Percentiles rank a stretch among this genome's conserved stretches.
Evolutionary conservation across 2,329 filamentous ascomycete species (phyloP).

Genomic region (Tolypocladium ophioglossoides): DNA sequence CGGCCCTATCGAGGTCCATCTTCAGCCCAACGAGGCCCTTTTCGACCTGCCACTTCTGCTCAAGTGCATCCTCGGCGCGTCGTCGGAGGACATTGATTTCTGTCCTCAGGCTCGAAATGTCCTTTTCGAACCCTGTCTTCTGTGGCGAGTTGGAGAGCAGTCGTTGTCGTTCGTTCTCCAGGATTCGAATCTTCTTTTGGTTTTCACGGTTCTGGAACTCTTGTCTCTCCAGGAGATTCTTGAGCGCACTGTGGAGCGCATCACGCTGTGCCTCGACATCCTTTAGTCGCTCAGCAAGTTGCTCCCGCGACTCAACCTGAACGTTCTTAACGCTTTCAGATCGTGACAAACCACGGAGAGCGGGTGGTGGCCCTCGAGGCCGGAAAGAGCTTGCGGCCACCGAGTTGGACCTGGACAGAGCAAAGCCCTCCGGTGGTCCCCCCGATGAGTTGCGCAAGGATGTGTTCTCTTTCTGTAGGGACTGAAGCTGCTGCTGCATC

Average conservation of each 20-base stretch:
- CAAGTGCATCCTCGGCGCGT: constrained; percentile 84
- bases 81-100: constrained; percentile 79
- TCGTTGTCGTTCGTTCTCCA: constrained; percentile 70
- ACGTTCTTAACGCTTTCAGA: constrained; percentile 46
- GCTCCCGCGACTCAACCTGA: constrained; percentile 51
- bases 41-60: constrained; percentile 94
- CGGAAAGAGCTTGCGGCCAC: constrained; percentile 44
- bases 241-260: constrained; percentile 78
- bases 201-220: constrained; percentile 77
- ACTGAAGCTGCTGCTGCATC: constrained; percentile 76
- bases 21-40: constrained; percentile 81
- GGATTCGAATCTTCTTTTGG: constrained; percentile 63
- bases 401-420: constrained; percentile 55
- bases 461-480: constrained; percentile 57
- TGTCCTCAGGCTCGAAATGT: constrained; percentile 67
- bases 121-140: constrained; percentile 71
- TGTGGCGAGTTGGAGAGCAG: constrained; percentile 59
- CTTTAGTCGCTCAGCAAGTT: constrained; percentile 69
- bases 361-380: constrained; percentile 25
- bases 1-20: constrained; percentile 92
- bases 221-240: constrained; percentile 75
- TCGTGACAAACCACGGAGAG: constrained; percentile 39
- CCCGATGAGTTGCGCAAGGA: constrained; percentile 33
- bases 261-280: constrained; percentile 92
- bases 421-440: constrained; percentile 7